These are phyloP conservation scores for Casuarina equisetifolia DNA, from an alignment of 306 rosid genomes.

Conservation along the genomic window DNA sequence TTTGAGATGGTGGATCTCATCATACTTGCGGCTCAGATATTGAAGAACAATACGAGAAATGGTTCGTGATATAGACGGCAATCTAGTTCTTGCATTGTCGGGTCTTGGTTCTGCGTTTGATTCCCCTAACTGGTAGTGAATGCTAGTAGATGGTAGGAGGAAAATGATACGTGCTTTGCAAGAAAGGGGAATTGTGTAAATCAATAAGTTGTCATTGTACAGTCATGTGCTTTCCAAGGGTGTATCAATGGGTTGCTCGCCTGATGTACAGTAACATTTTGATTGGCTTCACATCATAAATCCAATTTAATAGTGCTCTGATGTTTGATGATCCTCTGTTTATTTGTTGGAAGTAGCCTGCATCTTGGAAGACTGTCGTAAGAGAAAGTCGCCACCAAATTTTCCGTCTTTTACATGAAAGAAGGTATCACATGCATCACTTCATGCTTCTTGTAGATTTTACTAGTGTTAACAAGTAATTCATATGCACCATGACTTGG, in stretches of 20 bases:
- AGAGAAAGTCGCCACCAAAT: background rate
- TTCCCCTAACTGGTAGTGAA: background rate
- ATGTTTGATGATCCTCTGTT: background rate
- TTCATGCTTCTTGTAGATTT: no score
- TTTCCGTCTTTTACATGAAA: no score
- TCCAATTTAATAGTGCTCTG: background rate
- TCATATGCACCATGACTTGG: no score
- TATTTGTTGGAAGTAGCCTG: background rate
- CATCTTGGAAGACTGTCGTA: background rate
- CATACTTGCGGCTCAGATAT: conserved; percentile 63
- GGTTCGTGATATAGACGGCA: conserved; percentile 18
- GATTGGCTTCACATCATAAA: background rate
- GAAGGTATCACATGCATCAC: no score
- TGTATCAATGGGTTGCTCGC: background rate
- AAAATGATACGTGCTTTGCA: background rate
- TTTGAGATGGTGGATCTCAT: conserved; percentile 97
- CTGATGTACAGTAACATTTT: background rate
- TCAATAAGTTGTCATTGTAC: conserved; percentile 6
- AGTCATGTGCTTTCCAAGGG: background rate
- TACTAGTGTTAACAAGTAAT: no score
- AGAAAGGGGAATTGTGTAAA: background rate
- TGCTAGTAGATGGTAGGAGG: background rate
- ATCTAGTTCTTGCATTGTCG: background rate
- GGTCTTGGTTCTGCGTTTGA: background rate
- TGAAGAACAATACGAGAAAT: conserved; percentile 46